Conservation (phyloP, 2,329 filamentous ascomycete genomes). For the Penicillium sp. region DNA sequence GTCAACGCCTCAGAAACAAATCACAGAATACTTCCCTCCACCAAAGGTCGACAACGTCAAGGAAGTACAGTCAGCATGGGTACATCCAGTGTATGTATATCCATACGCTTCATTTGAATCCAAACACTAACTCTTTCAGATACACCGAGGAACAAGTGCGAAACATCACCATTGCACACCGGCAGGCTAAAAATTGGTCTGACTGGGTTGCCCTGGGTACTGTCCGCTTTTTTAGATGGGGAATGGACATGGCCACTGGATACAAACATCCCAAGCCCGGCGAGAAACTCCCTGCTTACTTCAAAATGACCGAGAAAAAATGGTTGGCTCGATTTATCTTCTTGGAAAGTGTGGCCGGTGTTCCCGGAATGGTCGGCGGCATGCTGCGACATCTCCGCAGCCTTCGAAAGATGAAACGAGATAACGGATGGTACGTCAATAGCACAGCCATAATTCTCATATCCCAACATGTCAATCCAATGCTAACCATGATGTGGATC, state of each 20-base stretch:
- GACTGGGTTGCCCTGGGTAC: conserved; percentile 77
- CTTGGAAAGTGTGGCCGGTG: conserved; percentile 89
- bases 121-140: conserved; percentile 27
- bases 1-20: conserved; percentile 35
- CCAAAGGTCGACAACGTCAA: conserved; percentile 60
- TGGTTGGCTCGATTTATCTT: conserved; percentile 92
- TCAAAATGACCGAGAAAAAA: conserved; percentile 74
- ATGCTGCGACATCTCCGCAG: conserved; percentile 88
- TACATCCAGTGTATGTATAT: conserved; percentile 56
- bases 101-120: background rate
- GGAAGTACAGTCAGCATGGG: conserved; percentile 65
- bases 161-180: conserved; percentile 70
- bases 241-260: conserved; percentile 78
- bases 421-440: conserved; percentile 74
- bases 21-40: conserved; percentile 59
- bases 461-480: background rate
- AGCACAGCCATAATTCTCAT: background rate
- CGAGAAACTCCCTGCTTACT: conserved; percentile 52
- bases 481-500: background rate
- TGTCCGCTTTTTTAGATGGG: conserved; percentile 72
- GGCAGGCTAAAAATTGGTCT: conserved; percentile 67
- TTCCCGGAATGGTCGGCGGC: conserved; percentile 94
- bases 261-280: conserved; percentile 67
- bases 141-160: conserved; percentile 81
- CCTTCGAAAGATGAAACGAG: conserved; percentile 79